phyloP scores from a whole-genome alignment of 176 grass and related monocot species.

The Aegilops bicornis region DNA sequence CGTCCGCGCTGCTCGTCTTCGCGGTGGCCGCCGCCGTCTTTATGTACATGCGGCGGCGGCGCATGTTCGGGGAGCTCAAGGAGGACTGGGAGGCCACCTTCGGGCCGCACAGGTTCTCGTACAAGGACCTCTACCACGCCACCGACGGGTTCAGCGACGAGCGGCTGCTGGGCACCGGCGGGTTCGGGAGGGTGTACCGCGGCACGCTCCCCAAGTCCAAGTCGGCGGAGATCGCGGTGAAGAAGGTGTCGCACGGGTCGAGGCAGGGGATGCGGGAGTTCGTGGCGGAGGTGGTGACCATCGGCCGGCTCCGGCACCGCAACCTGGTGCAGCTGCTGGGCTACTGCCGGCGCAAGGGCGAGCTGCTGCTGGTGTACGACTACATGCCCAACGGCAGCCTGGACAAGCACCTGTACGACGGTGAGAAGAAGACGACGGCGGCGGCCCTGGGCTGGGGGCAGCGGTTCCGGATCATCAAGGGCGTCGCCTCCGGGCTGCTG shows the following conservation, averaged over 20 bases:
- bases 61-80: slow-evolving; percentile 61
- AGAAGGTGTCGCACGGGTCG: slow-evolving; percentile 76
- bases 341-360: slow-evolving; percentile 77
- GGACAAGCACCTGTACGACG: slow-evolving; percentile 64
- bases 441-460: slow-evolving; percentile 32
- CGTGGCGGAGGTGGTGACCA: slow-evolving; percentile 72
- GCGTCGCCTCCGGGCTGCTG: slow-evolving; percentile 57
- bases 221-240: slow-evolving; percentile 70
- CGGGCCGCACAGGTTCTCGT: slow-evolving; percentile 70
- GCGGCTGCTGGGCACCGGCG: slow-evolving; percentile 62
- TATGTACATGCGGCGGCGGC: slow-evolving; percentile 39
- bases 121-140: slow-evolving; percentile 62
- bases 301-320: slow-evolving; percentile 74
- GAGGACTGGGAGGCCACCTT: slow-evolving; percentile 68
- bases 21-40: slow-evolving; percentile 32
- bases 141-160: slow-evolving; percentile 68
- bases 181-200: slow-evolving; percentile 73
- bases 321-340: slow-evolving; percentile 83
- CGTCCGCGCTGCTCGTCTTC: slow-evolving; percentile 48
- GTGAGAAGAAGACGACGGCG: neutral
- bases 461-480: slow-evolving; percentile 46
- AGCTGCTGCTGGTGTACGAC: slow-evolving; percentile 84
- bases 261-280: slow-evolving; percentile 78
- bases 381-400: slow-evolving; percentile 92
- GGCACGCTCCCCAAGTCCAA: slow-evolving; percentile 51